A percentile compares a stretch with the other conserved stretches of the same genome.
Conservation (phyloP, 2,329 filamentous ascomycete genomes). For the Aspergillus caelatus region DNA sequence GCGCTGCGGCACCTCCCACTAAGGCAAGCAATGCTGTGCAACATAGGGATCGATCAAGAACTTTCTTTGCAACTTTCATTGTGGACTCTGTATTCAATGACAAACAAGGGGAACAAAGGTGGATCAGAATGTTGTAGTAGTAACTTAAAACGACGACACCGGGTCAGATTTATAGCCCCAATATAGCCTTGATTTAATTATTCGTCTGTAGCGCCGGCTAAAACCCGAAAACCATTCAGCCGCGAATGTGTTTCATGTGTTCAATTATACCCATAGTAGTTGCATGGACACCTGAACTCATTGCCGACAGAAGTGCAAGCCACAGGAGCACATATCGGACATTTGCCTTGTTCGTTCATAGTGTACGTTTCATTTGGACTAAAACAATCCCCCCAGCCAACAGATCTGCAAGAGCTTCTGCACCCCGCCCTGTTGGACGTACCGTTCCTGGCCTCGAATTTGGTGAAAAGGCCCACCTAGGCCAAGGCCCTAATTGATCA, state of each 20-base stretch:
- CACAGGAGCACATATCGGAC: neutral
- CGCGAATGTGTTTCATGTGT: neutral
- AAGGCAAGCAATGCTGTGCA: neutral
- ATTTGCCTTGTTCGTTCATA: neutral
- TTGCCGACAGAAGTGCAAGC: neutral
- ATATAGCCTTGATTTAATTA: neutral
- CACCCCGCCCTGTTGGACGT: too few species aligned
- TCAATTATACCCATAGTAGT: neutral
- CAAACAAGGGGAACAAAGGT: neutral
- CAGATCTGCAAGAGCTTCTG: neutral
- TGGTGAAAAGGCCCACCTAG: too few species aligned
- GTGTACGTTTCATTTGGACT: neutral
- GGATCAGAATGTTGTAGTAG: neutral
- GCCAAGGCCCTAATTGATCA: too few species aligned
- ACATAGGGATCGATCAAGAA: neutral
- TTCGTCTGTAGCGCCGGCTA: neutral
- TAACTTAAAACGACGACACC: neutral
- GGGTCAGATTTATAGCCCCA: neutral
- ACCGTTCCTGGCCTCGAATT: too few species aligned
- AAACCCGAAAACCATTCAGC: neutral
- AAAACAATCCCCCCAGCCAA: neutral
- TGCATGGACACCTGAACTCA: too few species aligned
- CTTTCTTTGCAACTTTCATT: neutral
- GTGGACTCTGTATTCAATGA: neutral
- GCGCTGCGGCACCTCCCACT: constrained; percentile 2